Evolutionary conservation across 108 stramenopile genomes (phyloP), one percentile per base, ranked within the genome.

Genomic region (Heterococcus sp.): DNA sequence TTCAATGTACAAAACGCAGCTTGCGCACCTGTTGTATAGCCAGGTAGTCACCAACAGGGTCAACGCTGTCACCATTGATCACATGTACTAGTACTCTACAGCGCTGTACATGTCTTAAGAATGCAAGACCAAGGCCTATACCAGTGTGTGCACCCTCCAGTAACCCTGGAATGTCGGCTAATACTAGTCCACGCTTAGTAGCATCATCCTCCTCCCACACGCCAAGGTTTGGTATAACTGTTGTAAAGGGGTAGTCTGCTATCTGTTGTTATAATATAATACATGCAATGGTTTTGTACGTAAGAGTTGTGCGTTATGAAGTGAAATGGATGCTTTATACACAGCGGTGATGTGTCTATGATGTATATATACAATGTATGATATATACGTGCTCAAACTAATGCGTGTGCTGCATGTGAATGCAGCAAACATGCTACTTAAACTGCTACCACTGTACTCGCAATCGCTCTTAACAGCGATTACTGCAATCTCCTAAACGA

Each of bases 181-280:
- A 34, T 2, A 83, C 75, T 30, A 76, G 4, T 2, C 75, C 75
- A 58, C 58, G 28, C 8, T 8, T 8, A 21, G 14, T 58, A 21
- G 14, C 46, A 3, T 37, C 76, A 37, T 35, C 35, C 32, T 64
- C 73, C 29, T 79, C 78, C 26, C 71, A 46, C 39, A 79, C 95
- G 21, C 97, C 97, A 36, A 98, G 83, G 77, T 98, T 98, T 3
- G 97, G 97, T 5, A 93, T 92, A 65, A 96, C 92, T 2, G 97
- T 98, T 3, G 97, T 98, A 78, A 98, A 98, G 27, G 97, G 94
- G 89, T 98, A 98, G 84, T 95, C 92, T 33, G 97, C 97, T 85
- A 96, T 95, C 79, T 58, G 46, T 58, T 8, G 46, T 58, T 8
- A 21, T n/a, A n/a, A n/a, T n/a, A n/a, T n/a, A n/a, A n/a, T n/a